Evolutionary conservation across 306 rosid species (phyloP), one percentile per base, ranked within the genome.

Genomic region (Hippophae gyantsensis): DNA sequence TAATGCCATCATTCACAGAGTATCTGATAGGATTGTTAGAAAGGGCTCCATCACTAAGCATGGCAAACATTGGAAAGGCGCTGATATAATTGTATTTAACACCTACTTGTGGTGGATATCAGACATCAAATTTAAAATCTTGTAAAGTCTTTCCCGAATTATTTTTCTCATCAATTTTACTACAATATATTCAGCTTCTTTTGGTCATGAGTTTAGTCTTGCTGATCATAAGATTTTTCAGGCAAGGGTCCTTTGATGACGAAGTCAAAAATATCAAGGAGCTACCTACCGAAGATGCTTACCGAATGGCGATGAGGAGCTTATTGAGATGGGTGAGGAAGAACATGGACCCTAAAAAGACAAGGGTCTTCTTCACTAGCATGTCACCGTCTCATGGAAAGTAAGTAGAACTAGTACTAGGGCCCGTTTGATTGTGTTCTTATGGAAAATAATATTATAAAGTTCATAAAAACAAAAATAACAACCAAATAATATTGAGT

Each of bases 91-190:
- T 60, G 94, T 93, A 25, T 84, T 93, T 64, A 93, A 93, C 69
- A 84, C 99, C 38, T 93, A 93, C 57, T 86, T 93, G 51, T 93
- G 99, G 99, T 93, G 99, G 99, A 84, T 93, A 84, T 83, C 95
- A 0, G 99, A 95, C 65, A 69, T 74, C 72, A 66, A 88, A 54
- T 85, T 93, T 90, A 93, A 88, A 58, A 80, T 86, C 44, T 62
- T 88, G 99, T 93, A 8, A 49, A 23, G n/a, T 12, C 53, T 6
- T 49, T 74, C 41, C 72, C 55, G 52, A 53, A 18, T 18, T 18
- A 18, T 32, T 32, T 32, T 2, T 42, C 40, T 41, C 8, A 52
- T 38, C 25, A 43, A 38, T 32, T 40, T 26, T 43, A 45, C 13
- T 51, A 12, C 32, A 8, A 1, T 43, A 10, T 13, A 6, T 54